A percentile compares a stretch with the other conserved stretches of the same genome.
Conservation (phyloP, 805 yeast genomes). For the Hermanozyma aechmeae region DNA sequence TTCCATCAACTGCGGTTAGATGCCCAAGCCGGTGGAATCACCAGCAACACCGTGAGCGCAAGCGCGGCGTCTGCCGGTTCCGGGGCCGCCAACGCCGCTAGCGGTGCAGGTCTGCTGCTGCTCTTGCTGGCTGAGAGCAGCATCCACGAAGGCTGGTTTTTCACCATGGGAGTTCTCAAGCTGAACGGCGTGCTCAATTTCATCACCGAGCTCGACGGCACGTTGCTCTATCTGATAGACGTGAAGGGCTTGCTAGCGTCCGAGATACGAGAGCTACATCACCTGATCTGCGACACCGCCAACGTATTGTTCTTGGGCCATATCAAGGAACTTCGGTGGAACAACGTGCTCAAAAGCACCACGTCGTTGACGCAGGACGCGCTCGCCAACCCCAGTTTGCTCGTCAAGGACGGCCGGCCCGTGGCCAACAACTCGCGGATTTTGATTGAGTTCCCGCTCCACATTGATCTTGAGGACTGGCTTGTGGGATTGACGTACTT, state of each 20-base stretch:
- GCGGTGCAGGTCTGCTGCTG: conserved; percentile 1
- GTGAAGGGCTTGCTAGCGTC: conserved; percentile 41
- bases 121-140: conserved; percentile 1
- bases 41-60: conserved; percentile 1
- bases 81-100: conserved; percentile 2
- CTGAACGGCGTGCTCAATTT: conserved; percentile 56
- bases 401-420: conserved; percentile 24
- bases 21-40: conserved; percentile 1
- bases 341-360: conserved; percentile 26
- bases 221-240: conserved; percentile 49
- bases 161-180: conserved; percentile 59
- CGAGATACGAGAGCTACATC: conserved; percentile 58
- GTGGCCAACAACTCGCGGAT: conserved; percentile 31
- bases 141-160: conserved; percentile 56
- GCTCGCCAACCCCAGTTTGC: conserved; percentile 10
- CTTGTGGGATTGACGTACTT: conserved; percentile 57
- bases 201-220: conserved; percentile 55
- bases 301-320: conserved; percentile 52
- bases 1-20: conserved; percentile 5
- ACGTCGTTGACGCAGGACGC: conserved; percentile 13
- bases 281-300: conserved; percentile 51
- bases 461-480: conserved; percentile 73
- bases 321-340: conserved; percentile 42
- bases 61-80: conserved; percentile 1
- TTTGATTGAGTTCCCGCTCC: conserved; percentile 53